Base-by-base conservation (phyloP, 1,284 basidiomycete species). In the Ceraceosorus bombacis region DNA sequence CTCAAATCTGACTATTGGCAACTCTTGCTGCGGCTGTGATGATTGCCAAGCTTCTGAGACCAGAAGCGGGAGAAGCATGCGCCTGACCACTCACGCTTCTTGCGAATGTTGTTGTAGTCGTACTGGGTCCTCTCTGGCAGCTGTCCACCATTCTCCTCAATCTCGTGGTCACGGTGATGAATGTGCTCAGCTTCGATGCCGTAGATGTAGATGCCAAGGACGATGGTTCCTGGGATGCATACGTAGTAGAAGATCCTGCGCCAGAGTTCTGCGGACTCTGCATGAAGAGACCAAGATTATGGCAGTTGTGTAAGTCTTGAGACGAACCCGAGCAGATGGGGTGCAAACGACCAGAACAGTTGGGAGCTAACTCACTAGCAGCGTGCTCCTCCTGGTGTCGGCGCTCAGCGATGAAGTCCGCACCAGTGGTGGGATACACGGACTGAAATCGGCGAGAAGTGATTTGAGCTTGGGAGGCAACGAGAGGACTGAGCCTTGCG, bases 141-240 rank as follows among this genome's bases (percentile, higher is more conserved):
- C 57, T 63, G 53, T 46, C 61, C 61, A 5, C 60, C 61, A 37
- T 63, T 63, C 49, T 55, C 60, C 6, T 51, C 36, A 51, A 63
- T 36, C 53, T 63, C 61, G 58, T 63, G 61, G 49, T 61, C 61
- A 17, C 52, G 57, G 39, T 59, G 57, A 36, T 37, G 27, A 40
- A 59, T 54, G 57, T 63, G 61, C 46, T 50, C 61, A 36, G 61
- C n/a, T 57, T 63, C 61, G 52, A 63, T 59, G 38, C 54, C 46
- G 53, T 61, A 62, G 58, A 63, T 63, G 53, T 63, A 63, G 17
- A 63, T 59, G 37, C 41, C 61, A 27, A 63, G 36, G 15, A 62
- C 61, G 52, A 61, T 37, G 46, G 52, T 9, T 38, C 6, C 41
- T 17, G 61, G 61, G 15, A 63, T 12, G 50, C 61, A 63, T 12